Evolutionary conservation across 768 basidiomycete genomes (phyloP).

Genomic region (Lactarius hengduanensis): DNA sequence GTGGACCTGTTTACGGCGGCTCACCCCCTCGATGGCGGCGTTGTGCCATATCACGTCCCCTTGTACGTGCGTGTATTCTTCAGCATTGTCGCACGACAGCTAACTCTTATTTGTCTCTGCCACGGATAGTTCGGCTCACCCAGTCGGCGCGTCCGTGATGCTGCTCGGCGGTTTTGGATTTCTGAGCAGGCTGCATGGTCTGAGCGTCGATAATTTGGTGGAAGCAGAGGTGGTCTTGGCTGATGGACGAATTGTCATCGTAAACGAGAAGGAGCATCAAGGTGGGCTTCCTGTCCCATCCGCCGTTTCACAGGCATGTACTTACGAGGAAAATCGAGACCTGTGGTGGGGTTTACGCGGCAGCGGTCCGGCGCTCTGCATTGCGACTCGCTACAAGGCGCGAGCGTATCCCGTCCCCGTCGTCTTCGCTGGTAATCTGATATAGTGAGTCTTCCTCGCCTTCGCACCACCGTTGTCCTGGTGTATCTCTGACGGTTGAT

Average conservation of each 20-base stretch:
- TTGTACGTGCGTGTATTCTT: constrained; percentile 15
- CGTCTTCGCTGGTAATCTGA: constrained; percentile 88
- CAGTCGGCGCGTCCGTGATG: constrained; percentile 78
- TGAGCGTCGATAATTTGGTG: constrained; percentile 87
- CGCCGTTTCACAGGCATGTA: background rate
- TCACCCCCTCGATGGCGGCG: constrained; percentile 61
- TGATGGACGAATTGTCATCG: constrained; percentile 80
- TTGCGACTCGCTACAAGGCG: constrained; percentile 87
- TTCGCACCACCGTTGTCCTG: background rate
- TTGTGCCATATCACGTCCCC: constrained; percentile 78
- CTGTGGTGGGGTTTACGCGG: constrained; percentile 88
- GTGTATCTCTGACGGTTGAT: background rate
- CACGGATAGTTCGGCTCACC: constrained; percentile 65
- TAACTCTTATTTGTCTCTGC: constrained; percentile 9
- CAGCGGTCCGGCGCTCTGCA: constrained; percentile 77
- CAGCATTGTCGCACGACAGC: constrained; percentile 7
- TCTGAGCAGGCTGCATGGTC: constrained; percentile 75
- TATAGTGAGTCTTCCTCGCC: constrained; percentile 61
- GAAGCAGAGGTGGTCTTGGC: constrained; percentile 92
- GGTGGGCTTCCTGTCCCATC: constrained; percentile 42
- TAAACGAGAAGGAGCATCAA: constrained; percentile 68
- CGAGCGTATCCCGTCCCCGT: constrained; percentile 87
- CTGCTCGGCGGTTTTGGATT: constrained; percentile 88
- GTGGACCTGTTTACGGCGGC: constrained; percentile 74
- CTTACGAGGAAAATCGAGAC: constrained; percentile 44